Percentiles rank a stretch among this genome's conserved stretches.
phyloP scores from a whole-genome alignment of 805 yeast species.

The Zygosaccharomyces bisporus region DNA sequence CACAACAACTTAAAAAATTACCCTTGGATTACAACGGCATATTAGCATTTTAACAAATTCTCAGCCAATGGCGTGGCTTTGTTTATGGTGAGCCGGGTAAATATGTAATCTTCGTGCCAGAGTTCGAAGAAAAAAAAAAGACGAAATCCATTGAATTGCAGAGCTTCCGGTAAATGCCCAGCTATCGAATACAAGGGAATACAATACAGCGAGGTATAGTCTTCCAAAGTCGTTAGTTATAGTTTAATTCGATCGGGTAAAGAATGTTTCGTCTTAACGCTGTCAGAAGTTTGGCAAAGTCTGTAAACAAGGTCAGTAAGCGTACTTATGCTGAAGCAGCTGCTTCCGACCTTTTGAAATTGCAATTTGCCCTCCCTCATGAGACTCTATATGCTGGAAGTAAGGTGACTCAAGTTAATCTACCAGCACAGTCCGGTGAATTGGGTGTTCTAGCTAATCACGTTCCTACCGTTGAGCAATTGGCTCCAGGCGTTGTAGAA shows the following conservation, averaged over 20 bases:
- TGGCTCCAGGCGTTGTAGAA: slow-evolving; percentile 93
- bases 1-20: too few relatives aligned
- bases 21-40: too few relatives aligned
- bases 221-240: background rate
- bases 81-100: slow-evolving; percentile 3
- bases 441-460: slow-evolving; percentile 97
- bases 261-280: slow-evolving; percentile 29
- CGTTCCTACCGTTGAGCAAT: slow-evolving; percentile 95
- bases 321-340: slow-evolving; percentile 89
- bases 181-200: background rate
- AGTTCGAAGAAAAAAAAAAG: background rate
- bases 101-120: background rate
- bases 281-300: slow-evolving; percentile 28
- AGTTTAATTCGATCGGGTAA: background rate
- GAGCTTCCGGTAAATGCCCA: too few relatives aligned
- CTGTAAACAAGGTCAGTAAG: slow-evolving; percentile 52
- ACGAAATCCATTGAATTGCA: slow-evolving; percentile 1
- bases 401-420: slow-evolving; percentile 70
- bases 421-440: slow-evolving; percentile 94
- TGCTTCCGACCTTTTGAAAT: slow-evolving; percentile 66
- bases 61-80: slow-evolving; percentile 6
- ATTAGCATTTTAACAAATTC: background rate
- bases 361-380: slow-evolving; percentile 90
- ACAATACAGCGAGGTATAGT: background rate
- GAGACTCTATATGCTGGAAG: slow-evolving; percentile 56